Conservation (phyloP, 345 rosid genomes). For the Eucalyptus erythrocorys region DNA sequence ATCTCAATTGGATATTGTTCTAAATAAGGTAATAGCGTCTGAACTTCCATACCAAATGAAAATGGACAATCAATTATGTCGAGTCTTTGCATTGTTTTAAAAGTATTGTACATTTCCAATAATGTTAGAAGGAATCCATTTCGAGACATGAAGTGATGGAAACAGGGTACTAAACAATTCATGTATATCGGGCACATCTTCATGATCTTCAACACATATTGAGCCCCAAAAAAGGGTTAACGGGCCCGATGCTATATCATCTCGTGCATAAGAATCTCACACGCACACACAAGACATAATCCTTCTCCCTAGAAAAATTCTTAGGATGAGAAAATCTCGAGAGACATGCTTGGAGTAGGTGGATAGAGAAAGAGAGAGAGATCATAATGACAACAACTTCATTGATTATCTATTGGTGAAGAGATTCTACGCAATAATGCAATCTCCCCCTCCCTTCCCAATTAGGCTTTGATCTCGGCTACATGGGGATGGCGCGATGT, state of each 20-base stretch:
- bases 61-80: neutral
- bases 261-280: neutral
- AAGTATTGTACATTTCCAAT: accelerated
- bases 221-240: too few species aligned
- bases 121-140: neutral
- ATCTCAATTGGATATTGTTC: accelerated
- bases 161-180: neutral
- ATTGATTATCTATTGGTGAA: neutral
- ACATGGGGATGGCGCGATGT: neutral
- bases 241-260: too few species aligned
- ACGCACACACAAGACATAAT: neutral
- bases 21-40: too few species aligned
- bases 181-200: neutral
- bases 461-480: neutral
- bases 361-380: neutral
- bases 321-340: neutral
- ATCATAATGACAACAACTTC: neutral
- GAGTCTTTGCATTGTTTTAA: neutral
- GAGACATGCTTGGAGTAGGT: neutral
- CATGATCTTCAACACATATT: neutral
- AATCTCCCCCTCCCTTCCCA: neutral
- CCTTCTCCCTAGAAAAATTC: neutral
- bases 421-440: neutral
- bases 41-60: accelerated
- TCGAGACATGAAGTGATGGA: accelerated